phyloP scores from a whole-genome alignment of 306 rosid species.

The Lathyrus aphaca region DNA sequence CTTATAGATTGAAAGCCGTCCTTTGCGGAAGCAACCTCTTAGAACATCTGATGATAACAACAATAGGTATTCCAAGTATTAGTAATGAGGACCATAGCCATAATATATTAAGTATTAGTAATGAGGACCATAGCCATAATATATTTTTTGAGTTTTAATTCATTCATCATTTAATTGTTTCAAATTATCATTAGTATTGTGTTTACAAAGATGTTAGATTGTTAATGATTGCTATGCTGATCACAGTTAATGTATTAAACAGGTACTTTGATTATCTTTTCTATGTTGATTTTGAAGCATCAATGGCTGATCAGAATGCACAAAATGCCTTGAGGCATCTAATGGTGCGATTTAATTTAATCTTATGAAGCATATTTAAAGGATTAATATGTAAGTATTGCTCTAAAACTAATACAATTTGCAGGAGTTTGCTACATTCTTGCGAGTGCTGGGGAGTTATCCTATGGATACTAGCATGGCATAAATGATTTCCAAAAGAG shows the following conservation, averaged over 20 bases:
- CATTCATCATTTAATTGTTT: conserved; percentile 19
- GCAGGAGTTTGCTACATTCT: conserved; percentile 92
- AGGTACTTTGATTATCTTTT: conserved; percentile 93
- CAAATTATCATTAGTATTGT: conserved; percentile 21
- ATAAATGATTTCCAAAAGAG: conserved; percentile 44
- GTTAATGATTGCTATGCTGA: conserved; percentile 34
- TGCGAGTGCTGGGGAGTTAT: conserved; percentile 97
- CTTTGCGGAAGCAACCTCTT: conserved; percentile 78
- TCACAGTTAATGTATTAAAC: conserved; percentile 38
- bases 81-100: conserved; percentile 38
- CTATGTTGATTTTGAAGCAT: conserved; percentile 94
- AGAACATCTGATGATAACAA: conserved; percentile 65
- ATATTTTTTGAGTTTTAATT: conserved; percentile 14
- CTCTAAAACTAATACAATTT: conserved; percentile 38
- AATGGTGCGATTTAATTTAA: conserved; percentile 52
- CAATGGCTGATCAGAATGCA: conserved; percentile 92
- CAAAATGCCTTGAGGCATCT: conserved; percentile 89
- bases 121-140: conserved; percentile 34
- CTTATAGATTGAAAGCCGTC: conserved; percentile 93
- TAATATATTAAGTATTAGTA: conserved; percentile 53
- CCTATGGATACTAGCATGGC: conserved; percentile 75
- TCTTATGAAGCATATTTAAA: conserved; percentile 15
- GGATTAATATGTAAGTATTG: conserved; percentile 25
- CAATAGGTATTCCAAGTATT: conserved; percentile 65
- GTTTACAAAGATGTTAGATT: conserved; percentile 15